phyloP scores from a whole-genome alignment of 805 yeast genomes.

The Lachancea dasiensis region DNA sequence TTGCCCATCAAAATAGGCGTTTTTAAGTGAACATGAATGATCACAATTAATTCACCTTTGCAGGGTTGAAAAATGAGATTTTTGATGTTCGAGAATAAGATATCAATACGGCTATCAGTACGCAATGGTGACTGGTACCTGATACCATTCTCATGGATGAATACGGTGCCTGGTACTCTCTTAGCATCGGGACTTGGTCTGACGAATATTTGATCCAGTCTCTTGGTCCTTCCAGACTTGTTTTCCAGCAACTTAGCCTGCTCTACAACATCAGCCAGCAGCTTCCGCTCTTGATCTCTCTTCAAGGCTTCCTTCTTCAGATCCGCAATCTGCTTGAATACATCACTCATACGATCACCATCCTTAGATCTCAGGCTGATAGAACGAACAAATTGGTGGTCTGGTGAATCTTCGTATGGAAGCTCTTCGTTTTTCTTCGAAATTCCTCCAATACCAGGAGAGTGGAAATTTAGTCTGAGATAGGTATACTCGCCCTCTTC shows the following conservation, averaged over 20 bases:
- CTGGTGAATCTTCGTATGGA: constrained; percentile 86
- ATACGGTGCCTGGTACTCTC: constrained; percentile 83
- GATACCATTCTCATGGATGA: constrained; percentile 93
- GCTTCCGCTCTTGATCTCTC: constrained; percentile 85
- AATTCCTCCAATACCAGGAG: constrained; percentile 82
- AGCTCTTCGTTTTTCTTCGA: constrained; percentile 66
- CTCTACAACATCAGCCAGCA: constrained; percentile 86
- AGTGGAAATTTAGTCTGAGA: constrained; percentile 81
- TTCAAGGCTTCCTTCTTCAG: constrained; percentile 87
- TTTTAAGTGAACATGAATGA: constrained; percentile 88
- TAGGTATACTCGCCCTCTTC: constrained; percentile 96
- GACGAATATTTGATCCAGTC: constrained; percentile 81
- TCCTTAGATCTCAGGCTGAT: constrained; percentile 86
- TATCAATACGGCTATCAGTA: constrained; percentile 80
- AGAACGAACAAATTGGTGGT: constrained; percentile 80
- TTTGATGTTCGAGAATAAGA: constrained; percentile 83
- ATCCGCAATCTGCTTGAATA: constrained; percentile 82
- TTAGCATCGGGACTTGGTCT: constrained; percentile 98
- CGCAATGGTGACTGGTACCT: constrained; percentile 84
- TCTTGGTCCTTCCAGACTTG: constrained; percentile 75
- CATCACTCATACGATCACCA: constrained; percentile 84
- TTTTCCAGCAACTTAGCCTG: constrained; percentile 85
- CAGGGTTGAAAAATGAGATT: constrained; percentile 95
- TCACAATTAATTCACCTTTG: constrained; percentile 86
- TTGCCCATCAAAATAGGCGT: constrained; percentile 94